phyloP scores from a whole-genome alignment of 208 protist species.

The Tritrichomonas musculus region DNA sequence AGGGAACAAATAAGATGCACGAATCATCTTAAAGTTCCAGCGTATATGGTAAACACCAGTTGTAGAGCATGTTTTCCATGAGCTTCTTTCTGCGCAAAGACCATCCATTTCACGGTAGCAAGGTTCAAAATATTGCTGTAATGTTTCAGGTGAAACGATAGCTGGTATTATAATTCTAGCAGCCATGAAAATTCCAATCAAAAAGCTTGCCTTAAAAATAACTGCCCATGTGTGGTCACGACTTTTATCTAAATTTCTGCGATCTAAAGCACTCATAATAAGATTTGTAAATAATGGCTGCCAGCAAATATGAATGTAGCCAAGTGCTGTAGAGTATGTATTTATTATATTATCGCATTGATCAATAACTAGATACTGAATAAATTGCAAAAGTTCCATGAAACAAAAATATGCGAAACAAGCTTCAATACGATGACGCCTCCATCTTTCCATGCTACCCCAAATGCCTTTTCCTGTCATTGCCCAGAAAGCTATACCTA shows the following conservation, averaged over 20 bases:
- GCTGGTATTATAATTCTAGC: no score
- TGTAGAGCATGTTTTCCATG: neutral
- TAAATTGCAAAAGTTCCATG: slow-evolving; percentile 43
- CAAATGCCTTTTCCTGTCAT: neutral
- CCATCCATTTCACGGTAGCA: no score
- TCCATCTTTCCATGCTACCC: neutral
- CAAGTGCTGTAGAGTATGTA: slow-evolving; percentile 21
- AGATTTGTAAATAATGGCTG: no score
- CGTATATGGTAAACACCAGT: neutral
- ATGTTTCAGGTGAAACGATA: no score
- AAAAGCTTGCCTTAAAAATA: neutral
- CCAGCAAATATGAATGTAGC: no score
- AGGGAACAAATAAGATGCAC: no score
- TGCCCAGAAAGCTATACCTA: neutral
- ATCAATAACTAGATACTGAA: no score
- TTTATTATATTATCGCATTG: slow-evolving; percentile 40
- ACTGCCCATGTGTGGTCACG: neutral
- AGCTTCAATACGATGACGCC: neutral
- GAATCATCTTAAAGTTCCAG: neutral
- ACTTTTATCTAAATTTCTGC: neutral
- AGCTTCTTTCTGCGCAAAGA: neutral
- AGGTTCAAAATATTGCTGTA: no score
- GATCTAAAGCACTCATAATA: neutral
- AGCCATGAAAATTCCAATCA: neutral
- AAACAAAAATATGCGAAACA: no score